These are phyloP conservation scores for Boletus edulis DNA, from an alignment of 768 basidiomycete species.

Conservation along the genomic window DNA sequence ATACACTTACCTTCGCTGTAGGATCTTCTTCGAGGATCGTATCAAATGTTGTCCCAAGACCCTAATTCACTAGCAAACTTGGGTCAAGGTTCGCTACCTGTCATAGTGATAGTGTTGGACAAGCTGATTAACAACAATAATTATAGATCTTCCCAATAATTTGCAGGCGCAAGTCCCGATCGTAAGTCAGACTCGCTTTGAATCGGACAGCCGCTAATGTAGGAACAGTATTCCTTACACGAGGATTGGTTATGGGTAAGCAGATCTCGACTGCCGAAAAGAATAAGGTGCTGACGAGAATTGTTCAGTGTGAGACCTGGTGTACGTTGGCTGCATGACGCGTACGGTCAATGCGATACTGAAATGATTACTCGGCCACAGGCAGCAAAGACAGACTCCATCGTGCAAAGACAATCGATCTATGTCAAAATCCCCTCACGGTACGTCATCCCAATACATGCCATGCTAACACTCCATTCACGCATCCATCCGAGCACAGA, in stretches of 20 bases:
- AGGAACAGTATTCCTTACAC: constrained; percentile 70
- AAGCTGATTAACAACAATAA: not conserved
- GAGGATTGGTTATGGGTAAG: constrained; percentile 96
- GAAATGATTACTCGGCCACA: constrained; percentile 23
- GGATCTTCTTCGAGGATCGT: constrained; percentile 89
- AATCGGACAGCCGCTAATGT: constrained; percentile 1
- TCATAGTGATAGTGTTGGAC: not conserved
- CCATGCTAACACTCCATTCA: not conserved
- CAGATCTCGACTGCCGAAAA: constrained; percentile 8
- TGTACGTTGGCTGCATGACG: constrained; percentile 49
- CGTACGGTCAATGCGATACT: not conserved
- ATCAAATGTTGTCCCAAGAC: constrained; percentile 92
- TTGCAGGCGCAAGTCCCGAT: constrained; percentile 92
- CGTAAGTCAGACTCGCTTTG: constrained; percentile 48
- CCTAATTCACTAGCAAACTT: constrained; percentile 92
- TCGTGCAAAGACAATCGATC: constrained; percentile 86
- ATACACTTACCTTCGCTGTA: constrained; percentile 22
- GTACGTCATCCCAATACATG: constrained; percentile 41
- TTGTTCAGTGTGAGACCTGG: constrained; percentile 91
- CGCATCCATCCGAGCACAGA: constrained; percentile 45
- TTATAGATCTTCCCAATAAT: constrained; percentile 89
- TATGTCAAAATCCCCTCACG: constrained; percentile 95
- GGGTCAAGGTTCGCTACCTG: constrained; percentile 68
- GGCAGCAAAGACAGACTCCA: constrained; percentile 81
- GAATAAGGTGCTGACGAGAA: constrained; percentile 2